phyloP scores from a whole-genome alignment of 352 stramenopile species.

The Globisporangium lucens region DNA sequence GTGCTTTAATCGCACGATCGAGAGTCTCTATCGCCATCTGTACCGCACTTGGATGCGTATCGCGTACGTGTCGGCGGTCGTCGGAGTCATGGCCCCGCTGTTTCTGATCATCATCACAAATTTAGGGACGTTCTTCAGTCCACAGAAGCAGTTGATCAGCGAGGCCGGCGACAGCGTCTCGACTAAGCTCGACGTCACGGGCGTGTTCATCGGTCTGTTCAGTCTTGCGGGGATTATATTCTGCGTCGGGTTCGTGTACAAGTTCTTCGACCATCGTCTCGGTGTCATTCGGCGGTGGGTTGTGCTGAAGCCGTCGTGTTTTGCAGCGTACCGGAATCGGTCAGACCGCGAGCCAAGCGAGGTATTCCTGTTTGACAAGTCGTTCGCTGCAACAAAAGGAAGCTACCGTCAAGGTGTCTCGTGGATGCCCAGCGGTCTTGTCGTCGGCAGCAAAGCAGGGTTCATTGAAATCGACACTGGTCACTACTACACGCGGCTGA shows the following conservation, averaged over 20 bases:
- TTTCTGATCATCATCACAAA: constrained; percentile 71
- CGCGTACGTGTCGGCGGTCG: constrained; percentile 73
- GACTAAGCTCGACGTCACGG: constrained; percentile 41
- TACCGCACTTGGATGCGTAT: constrained; percentile 88
- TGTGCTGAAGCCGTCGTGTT: constrained; percentile 83
- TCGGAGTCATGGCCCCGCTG: constrained; percentile 80
- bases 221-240: constrained; percentile 57
- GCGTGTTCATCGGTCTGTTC: constrained; percentile 57
- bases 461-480: constrained; percentile 86
- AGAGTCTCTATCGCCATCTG: constrained; percentile 77
- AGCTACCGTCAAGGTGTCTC: constrained; percentile 82
- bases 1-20: constrained; percentile 82
- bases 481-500: constrained; percentile 83
- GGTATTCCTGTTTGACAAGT: constrained; percentile 87
- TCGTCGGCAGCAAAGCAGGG: constrained; percentile 73
- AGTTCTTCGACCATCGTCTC: constrained; percentile 85
- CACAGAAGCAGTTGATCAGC: constrained; percentile 56
- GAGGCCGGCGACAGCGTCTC: constrained; percentile 37
- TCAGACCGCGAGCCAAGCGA: constrained; percentile 77
- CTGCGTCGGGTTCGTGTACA: constrained; percentile 79
- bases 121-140: constrained; percentile 62
- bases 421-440: constrained; percentile 85
- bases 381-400: constrained; percentile 69
- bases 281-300: constrained; percentile 85
- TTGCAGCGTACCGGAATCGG: constrained; percentile 75